Evolutionary conservation across 768 basidiomycete species (phyloP).

Genomic region (Lanmaoa pseudosensibilis): DNA sequence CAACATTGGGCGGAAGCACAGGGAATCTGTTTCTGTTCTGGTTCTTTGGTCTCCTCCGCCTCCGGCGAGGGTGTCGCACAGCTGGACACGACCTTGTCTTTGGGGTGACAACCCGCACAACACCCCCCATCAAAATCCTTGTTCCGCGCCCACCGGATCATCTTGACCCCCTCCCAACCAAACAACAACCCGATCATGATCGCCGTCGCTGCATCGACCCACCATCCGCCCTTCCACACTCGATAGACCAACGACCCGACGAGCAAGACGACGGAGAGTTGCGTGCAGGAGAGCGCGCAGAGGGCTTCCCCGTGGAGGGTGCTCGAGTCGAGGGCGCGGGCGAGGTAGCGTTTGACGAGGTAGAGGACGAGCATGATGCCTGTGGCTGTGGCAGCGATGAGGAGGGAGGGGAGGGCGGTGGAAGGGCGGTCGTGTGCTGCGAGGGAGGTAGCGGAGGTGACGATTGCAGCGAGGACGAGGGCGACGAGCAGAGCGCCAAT

Average conservation of each 20-base stretch:
- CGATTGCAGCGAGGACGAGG: slow-evolving; percentile 39
- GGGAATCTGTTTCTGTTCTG: not conserved
- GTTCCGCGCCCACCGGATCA: slow-evolving; percentile 22
- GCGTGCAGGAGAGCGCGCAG: slow-evolving; percentile 44
- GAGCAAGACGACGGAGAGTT: slow-evolving; percentile 45
- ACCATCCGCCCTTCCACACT: slow-evolving; percentile 45
- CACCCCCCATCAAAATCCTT: slow-evolving; percentile 40
- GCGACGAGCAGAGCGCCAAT: slow-evolving; percentile 40
- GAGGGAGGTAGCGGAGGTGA: slow-evolving; percentile 37
- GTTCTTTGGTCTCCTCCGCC: not conserved
- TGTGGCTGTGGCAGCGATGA: slow-evolving; percentile 43
- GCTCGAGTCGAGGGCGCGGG: slow-evolving; percentile 42
- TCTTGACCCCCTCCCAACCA: slow-evolving; percentile 29
- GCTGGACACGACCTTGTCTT: not conserved
- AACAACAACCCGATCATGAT: slow-evolving; percentile 7
- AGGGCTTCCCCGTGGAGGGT: slow-evolving; percentile 44
- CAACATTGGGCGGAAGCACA: slow-evolving; percentile 2
- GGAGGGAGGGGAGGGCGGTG: slow-evolving; percentile 39
- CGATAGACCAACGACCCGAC: slow-evolving; percentile 39
- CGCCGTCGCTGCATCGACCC: slow-evolving; percentile 29
- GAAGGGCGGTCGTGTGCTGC: slow-evolving; percentile 37
- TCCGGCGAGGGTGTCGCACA: not conserved
- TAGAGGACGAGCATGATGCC: slow-evolving; percentile 42
- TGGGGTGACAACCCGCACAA: slow-evolving; percentile 18
- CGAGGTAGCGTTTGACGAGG: slow-evolving; percentile 45